Percentiles rank a stretch among this genome's conserved stretches.
Conservation (phyloP, 2,329 filamentous ascomycete species). For the Venturia pyrina region DNA sequence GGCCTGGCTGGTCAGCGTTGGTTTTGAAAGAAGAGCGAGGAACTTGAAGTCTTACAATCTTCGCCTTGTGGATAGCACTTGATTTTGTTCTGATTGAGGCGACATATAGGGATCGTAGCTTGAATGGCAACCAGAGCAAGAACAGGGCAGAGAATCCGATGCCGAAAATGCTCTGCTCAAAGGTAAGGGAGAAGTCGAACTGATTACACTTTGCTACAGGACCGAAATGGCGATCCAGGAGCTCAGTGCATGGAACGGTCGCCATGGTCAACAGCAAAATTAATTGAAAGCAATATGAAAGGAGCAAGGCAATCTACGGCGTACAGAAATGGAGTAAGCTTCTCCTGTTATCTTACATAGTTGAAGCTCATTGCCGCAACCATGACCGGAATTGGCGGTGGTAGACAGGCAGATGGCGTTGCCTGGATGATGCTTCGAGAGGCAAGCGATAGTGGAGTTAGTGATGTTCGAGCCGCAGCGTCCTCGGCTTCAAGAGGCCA, state of each 20-base stretch:
- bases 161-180: conserved; percentile 7
- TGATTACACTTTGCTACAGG: neutral
- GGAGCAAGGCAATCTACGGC: neutral
- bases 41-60: conserved; percentile 3
- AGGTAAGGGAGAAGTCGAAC: conserved; percentile 8
- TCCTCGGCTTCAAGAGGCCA: neutral
- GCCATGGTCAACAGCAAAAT: neutral
- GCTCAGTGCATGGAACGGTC: neutral
- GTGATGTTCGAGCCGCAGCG: neutral
- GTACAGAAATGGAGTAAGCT: neutral
- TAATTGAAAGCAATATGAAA: neutral
- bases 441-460: neutral
- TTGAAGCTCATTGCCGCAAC: neutral
- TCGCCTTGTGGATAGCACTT: neutral
- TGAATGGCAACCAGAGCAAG: conserved; percentile 6
- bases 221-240: neutral
- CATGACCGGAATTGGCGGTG: neutral
- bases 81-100: neutral
- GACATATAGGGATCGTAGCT: neutral
- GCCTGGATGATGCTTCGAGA: neutral
- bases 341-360: neutral
- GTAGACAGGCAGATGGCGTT: neutral
- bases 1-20: neutral
- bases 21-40: neutral
- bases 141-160: conserved; percentile 5